A percentile compares a stretch with the other conserved stretches of the same genome.
phyloP scores from a whole-genome alignment of 345 rosid species.

The Pistacia atlantica region DNA sequence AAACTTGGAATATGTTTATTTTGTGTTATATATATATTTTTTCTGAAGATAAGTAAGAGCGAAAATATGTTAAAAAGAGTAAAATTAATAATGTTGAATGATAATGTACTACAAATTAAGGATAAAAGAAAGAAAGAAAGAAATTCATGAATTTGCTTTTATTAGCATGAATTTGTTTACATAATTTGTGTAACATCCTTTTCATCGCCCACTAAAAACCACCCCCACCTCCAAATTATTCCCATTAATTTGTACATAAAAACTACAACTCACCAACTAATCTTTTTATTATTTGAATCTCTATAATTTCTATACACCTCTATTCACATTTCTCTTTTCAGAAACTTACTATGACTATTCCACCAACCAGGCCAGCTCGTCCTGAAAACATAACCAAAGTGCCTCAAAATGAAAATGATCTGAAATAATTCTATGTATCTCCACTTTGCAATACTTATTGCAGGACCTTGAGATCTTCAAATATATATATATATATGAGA shows the following conservation, averaged over 20 bases:
- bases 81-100: no score
- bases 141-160: conserved; percentile 8
- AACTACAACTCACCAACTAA: conserved; percentile 19
- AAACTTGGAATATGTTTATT: no score
- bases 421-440: background rate
- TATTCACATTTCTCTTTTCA: conserved; percentile 41
- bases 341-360: conserved; percentile 22
- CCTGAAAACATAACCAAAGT: conserved; percentile 14
- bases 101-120: background rate
- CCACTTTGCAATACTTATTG: conserved; percentile 21
- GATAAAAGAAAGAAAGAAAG: no score
- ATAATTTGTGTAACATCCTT: background rate
- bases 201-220: conserved; percentile 13
- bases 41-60: no score
- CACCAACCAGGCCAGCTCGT: conserved; percentile 10
- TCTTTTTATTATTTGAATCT: conserved; percentile 9
- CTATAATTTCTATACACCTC: conserved; percentile 17
- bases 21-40: no score
- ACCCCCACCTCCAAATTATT: conserved; percentile 27
- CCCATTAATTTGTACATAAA: conserved; percentile 24
- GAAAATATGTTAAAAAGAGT: no score
- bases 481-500: background rate
- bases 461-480: background rate
- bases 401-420: background rate
- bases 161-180: background rate